These are phyloP conservation scores for Talaromyces sp. DNA, from an alignment of 2,329 filamentous ascomycete species.

Conservation along the genomic window DNA sequence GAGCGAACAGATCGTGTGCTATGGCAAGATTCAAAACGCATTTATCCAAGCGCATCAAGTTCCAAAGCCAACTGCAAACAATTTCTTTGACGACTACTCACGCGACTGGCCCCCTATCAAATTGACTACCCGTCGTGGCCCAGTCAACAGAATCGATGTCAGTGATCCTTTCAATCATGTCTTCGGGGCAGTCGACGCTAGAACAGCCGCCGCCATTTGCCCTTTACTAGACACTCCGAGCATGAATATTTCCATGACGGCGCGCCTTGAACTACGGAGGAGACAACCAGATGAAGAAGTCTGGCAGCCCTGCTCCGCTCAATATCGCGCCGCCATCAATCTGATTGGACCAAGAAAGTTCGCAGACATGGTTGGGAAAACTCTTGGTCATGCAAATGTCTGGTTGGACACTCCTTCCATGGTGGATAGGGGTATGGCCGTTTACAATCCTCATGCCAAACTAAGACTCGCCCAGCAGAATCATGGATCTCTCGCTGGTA, in stretches of 20 bases:
- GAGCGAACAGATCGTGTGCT: conserved; percentile 71
- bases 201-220: conserved; percentile 64
- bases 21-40: conserved; percentile 69
- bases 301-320: conserved; percentile 60
- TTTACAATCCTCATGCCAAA: conserved; percentile 72
- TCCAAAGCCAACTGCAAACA: conserved; percentile 63
- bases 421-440: conserved; percentile 64
- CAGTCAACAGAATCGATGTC: conserved; percentile 64
- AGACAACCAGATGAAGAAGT: conserved; percentile 62
- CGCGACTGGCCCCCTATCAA: conserved; percentile 70
- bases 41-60: conserved; percentile 65
- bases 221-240: conserved; percentile 67
- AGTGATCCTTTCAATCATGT: conserved; percentile 67
- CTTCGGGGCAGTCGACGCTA: conserved; percentile 72
- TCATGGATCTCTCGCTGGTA: conserved; percentile 23
- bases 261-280: conserved; percentile 65
- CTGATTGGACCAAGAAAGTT: conserved; percentile 73
- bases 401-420: conserved; percentile 65
- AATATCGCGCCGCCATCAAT: conserved; percentile 66
- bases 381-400: conserved; percentile 63
- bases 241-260: conserved; percentile 66
- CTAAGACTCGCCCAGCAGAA: conserved; percentile 43
- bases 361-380: conserved; percentile 63
- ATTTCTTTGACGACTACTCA: conserved; percentile 52
- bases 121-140: conserved; percentile 63